These are phyloP conservation scores for Holtermannia corniformis DNA, from an alignment of 768 basidiomycete species.

Conservation along the genomic window DNA sequence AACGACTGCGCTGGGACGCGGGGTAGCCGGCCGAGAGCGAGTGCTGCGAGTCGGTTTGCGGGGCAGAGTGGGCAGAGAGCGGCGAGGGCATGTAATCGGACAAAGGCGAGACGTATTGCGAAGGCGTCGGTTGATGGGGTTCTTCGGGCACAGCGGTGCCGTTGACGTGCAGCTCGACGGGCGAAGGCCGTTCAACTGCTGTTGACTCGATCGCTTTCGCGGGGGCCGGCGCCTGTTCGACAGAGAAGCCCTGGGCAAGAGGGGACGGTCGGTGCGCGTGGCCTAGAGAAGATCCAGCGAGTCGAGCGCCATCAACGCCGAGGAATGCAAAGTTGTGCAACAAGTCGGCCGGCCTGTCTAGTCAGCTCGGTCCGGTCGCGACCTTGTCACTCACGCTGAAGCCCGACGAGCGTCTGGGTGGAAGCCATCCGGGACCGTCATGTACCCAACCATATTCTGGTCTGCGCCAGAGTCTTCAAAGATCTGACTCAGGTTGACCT, in stretches of 20 bases:
- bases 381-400: slow-evolving; percentile 32
- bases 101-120: slow-evolving; percentile 1
- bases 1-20: background rate
- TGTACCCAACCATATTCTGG: background rate
- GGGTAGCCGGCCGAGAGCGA: background rate
- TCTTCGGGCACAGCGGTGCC: background rate
- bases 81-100: background rate
- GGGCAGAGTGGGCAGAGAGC: background rate
- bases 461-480: background rate
- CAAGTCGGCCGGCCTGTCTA: slow-evolving; percentile 22
- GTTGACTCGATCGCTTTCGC: too few relatives aligned
- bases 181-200: too few relatives aligned
- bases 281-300: too few relatives aligned
- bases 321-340: slow-evolving; percentile 23
- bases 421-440: slow-evolving; percentile 16
- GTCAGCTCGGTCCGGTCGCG: slow-evolving; percentile 4
- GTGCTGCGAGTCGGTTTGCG: too few relatives aligned
- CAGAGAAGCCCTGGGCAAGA: background rate
- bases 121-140: too few relatives aligned
- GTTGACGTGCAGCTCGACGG: background rate
- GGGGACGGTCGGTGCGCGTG: background rate
- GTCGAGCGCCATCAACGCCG: slow-evolving; percentile 7
- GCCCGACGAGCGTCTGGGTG: slow-evolving; percentile 24
- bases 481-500: slow-evolving; percentile 4
- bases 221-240: too few relatives aligned